Evolutionary conservation across 257 asterid species (phyloP), one percentile per base, ranked within the genome.

Genomic region (Solanum raphanifolium): DNA sequence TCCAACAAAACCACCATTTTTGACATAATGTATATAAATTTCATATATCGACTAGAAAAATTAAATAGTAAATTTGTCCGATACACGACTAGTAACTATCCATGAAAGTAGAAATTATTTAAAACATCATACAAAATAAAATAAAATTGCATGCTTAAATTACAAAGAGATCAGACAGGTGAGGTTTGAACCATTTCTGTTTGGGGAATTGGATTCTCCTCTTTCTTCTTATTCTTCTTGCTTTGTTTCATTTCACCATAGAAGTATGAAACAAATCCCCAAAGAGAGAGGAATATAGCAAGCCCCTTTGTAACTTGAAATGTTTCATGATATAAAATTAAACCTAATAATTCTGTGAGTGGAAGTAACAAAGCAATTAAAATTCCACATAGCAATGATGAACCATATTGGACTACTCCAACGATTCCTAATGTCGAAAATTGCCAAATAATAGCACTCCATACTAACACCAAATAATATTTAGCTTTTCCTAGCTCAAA

Each of bases 201-300:
- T 75, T 75, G 83, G 83, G 55, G 4, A 11, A 6, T 36, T 75
- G 7, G 52, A 36, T 12, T 23, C 2, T 75, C 83, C 55, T 36
- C 52, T 82, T 46, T 32, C 83, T 84, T 36, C 79, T 72, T n/a
- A n/a, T n/a, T 35, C 41, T 71, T 31, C 52, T 36, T 20, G 10
- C 13, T 76, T 13, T 73, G 84, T 43, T 89, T 91, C 0, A 87
- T 60, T 83, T 89, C 91, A 20, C 92, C 92, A 27, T 91, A 91
- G 84, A 31, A 55, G 23, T 16, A 91, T 0, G 92, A 91, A 66
- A 88, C 88, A 25, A 91, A 89, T 34, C 92, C 92, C 91, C 92
- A 91, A 11, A 91, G 83, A 11, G 92, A 89, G 7, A 91, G 89
- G 7, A 83, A 76, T 9, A 91, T 88, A 3, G 92, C 69, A 9